Evolutionary conservation across 306 rosid species (phyloP).

Genomic region (Fragaria iinumae): DNA sequence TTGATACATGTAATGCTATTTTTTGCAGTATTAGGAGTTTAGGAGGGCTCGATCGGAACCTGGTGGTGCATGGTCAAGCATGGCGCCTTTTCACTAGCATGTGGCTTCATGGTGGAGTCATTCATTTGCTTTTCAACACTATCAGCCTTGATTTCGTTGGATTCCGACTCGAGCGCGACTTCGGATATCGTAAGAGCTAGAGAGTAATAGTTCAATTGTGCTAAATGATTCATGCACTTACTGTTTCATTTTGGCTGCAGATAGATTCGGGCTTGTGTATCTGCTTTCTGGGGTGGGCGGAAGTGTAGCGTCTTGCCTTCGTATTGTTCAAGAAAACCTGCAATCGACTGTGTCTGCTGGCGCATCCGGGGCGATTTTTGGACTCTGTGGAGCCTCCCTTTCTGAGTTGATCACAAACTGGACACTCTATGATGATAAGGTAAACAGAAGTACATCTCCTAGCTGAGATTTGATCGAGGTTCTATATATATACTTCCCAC

Average conservation of each 20-base stretch:
- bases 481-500: not conserved
- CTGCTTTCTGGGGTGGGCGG: constrained; percentile 78
- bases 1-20: not conserved
- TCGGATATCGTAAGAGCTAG: constrained; percentile 64
- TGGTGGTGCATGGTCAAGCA: constrained; percentile 51
- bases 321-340: constrained; percentile 5
- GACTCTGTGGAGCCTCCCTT: constrained; percentile 79
- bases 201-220: not conserved
- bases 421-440: constrained; percentile 81
- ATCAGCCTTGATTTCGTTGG: constrained; percentile 76
- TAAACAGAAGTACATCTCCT: not conserved
- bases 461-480: not conserved
- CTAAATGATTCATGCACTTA: not conserved
- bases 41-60: constrained; percentile 62
- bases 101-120: constrained; percentile 90
- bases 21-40: constrained; percentile 47
- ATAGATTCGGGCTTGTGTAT: constrained; percentile 58
- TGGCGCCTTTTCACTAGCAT: constrained; percentile 80
- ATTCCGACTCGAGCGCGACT: constrained; percentile 78
- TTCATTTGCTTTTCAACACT: constrained; percentile 75
- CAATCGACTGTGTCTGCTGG: constrained; percentile 58
- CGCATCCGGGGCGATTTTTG: constrained; percentile 92
- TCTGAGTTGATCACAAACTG: constrained; percentile 92
- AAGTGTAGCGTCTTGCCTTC: constrained; percentile 56
- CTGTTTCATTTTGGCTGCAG: constrained; percentile 48